Base-by-base conservation (phyloP, 2,329 filamentous ascomycete species). In the Septoria linicola region DNA sequence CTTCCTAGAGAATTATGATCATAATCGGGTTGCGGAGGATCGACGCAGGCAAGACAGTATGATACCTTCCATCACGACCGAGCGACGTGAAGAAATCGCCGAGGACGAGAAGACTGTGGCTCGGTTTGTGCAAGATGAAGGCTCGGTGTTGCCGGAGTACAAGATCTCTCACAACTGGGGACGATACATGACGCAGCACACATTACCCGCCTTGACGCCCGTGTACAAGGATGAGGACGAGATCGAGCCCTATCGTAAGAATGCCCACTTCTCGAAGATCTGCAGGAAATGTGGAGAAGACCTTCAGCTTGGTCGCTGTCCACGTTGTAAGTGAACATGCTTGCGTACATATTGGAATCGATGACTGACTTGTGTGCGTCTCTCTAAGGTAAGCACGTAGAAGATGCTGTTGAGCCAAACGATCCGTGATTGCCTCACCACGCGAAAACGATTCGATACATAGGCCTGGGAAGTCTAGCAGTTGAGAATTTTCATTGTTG, bases 1-100 rank as follows among this genome's bases (percentile, higher is more conserved):
- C 32, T 62, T 57, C 47, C 49, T 47, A 5, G 40, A 49, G 20
- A 11, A 36, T 11, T 45, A 49, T 34, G 36, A 48, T 30, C 35
- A 48, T 11, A 32, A 40, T 11, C 44, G 44, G 17, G 25, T 48
- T 19, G 36, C 36, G 2, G 23, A 16, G 8, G 27, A 44, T 19
- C 41, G 41, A n/a, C 19, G 36, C 30, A 41, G 35, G 13, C 14
- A 35, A 34, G 43, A 41, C 42, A 45, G 41, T 41, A 17, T 50
- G 8, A 19, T 39, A 1, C 21, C 25, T 37, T 21, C 21, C 19
- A 21, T 23, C 30, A n/a, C 16, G 27, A 14, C 34, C 35, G 31
- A 46, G 11, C 5, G 36, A 14, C 21, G 16, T 23, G 20, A 47
- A 8, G 34, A 40, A 6, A 40, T 48, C 14, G 5, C 25, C 1